Evolutionary conservation across 345 rosid genomes (phyloP).

Genomic region (Populus pruinosa): DNA sequence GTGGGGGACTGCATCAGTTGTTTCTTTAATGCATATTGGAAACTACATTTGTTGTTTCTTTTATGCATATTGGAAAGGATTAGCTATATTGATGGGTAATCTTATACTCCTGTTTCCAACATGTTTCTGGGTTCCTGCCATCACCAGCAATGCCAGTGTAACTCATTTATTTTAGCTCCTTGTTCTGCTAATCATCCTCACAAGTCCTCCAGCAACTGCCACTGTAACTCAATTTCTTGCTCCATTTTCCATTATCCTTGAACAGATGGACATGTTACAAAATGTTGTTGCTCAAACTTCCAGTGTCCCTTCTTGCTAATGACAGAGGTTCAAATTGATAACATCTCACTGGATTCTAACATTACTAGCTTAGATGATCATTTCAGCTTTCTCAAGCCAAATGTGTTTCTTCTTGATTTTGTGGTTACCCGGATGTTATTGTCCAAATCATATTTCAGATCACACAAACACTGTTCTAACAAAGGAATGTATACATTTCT

Average conservation of each 20-base stretch:
- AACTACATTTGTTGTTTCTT: not conserved
- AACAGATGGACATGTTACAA: not conserved
- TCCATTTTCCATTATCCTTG: no score
- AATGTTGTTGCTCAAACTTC: not conserved
- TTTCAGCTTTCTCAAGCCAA: not conserved
- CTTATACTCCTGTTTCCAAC: not conserved
- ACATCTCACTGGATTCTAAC: not conserved
- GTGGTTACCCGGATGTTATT: not conserved
- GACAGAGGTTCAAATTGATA: not conserved
- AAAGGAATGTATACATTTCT: not conserved
- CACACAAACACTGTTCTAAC: not conserved
- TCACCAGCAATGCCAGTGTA: not conserved
- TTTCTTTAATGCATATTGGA: not conserved
- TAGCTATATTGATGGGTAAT: not conserved
- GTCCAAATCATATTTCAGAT: not conserved
- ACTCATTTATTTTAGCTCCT: not conserved
- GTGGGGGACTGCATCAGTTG: not conserved
- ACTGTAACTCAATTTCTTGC: not conserved
- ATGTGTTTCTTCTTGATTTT: not conserved
- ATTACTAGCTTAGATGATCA: not conserved
- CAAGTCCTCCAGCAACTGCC: not conserved
- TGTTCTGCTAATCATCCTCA: not conserved
- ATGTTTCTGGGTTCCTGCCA: not conserved
- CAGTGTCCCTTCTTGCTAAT: not conserved
- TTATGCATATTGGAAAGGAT: not conserved